Conservation (phyloP, 1,284 basidiomycete species). For the Fomes fomentarius region DNA sequence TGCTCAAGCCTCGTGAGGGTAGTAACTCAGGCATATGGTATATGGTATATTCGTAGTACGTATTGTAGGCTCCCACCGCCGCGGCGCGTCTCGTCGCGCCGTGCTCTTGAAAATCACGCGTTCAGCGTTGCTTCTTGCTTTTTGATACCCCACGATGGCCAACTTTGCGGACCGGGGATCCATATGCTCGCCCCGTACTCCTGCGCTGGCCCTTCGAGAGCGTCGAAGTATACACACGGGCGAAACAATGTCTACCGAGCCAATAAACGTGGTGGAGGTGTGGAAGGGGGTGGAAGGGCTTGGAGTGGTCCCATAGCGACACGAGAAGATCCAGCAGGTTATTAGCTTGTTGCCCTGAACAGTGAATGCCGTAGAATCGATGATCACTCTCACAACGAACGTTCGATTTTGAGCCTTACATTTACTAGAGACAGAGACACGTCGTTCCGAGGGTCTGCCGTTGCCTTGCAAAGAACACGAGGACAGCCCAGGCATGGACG, state of each 20-base stretch:
- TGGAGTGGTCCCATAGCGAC: too few species aligned
- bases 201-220: background rate
- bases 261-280: background rate
- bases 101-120: background rate
- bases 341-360: too few species aligned
- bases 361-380: background rate
- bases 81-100: background rate
- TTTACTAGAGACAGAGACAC: too few species aligned
- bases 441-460: too few species aligned
- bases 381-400: background rate
- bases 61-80: background rate
- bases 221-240: background rate
- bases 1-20: background rate
- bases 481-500: background rate
- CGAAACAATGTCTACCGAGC: background rate
- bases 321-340: too few species aligned
- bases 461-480: background rate
- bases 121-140: background rate
- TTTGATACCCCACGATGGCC: too few species aligned
- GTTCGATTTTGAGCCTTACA: background rate
- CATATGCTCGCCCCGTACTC: too few species aligned
- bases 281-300: too few species aligned
- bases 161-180: too few species aligned
- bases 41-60: background rate
- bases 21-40: background rate